phyloP scores from a whole-genome alignment of 257 asterid genomes.

The Solanum rostratum region DNA sequence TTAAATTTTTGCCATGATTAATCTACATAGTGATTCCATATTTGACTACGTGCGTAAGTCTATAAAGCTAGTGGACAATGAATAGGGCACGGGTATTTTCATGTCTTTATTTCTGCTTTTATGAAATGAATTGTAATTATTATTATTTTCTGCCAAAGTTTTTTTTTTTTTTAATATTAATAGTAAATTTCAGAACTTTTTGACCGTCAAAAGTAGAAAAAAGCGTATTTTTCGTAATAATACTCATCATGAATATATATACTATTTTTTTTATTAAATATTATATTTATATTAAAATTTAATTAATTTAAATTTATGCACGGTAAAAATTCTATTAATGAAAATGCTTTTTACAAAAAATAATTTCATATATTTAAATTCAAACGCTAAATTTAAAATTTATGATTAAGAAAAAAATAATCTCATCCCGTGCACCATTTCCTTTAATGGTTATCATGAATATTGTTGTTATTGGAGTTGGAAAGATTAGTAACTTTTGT shows the following conservation, averaged over 20 bases:
- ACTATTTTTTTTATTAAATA: too few species aligned
- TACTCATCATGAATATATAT: neutral
- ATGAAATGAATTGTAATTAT: conserved; percentile 8
- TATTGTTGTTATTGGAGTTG: neutral
- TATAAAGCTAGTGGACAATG: neutral
- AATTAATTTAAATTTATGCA: too few species aligned
- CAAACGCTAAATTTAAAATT: too few species aligned
- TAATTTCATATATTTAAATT: too few species aligned
- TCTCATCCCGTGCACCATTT: too few species aligned
- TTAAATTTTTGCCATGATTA: neutral
- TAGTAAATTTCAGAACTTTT: neutral
- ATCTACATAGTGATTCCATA: neutral
- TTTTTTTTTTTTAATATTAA: neutral
- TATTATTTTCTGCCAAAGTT: neutral
- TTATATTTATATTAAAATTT: too few species aligned
- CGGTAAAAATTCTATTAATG: too few species aligned
- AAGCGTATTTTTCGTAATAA: neutral
- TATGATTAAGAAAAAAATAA: too few species aligned
- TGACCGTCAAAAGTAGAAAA: neutral
- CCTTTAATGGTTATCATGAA: neutral
- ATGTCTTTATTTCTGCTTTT: neutral
- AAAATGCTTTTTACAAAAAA: too few species aligned
- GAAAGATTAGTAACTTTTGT: neutral
- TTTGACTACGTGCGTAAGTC: neutral
- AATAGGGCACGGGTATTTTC: conserved; percentile 16